A percentile compares a stretch with the other conserved stretches of the same genome.
Conservation (phyloP, 2,329 filamentous ascomycete species). For the Kalmusia sp. region DNA sequence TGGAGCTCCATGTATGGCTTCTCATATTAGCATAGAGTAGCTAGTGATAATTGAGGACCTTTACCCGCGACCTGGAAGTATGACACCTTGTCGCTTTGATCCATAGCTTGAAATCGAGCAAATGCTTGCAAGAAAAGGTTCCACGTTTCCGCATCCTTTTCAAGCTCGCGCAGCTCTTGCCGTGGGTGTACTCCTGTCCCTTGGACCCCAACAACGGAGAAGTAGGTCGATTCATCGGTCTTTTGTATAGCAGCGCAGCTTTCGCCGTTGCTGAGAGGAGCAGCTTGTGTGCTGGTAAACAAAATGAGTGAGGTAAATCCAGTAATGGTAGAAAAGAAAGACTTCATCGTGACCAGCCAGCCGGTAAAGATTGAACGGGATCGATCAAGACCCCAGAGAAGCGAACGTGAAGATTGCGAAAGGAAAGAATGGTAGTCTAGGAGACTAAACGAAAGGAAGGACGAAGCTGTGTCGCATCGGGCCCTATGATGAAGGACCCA, state of each 20-base stretch:
- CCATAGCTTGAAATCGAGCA: constrained; percentile 39
- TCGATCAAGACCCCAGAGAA: constrained; percentile 31
- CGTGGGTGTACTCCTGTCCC: constrained; percentile 37
- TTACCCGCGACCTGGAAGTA: constrained; percentile 42
- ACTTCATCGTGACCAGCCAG: constrained; percentile 36
- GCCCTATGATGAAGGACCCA: neutral
- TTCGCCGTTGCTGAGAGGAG: constrained; percentile 23
- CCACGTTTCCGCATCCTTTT: constrained; percentile 39
- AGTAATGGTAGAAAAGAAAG: constrained; percentile 28
- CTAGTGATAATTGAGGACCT: neutral
- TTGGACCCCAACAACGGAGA: constrained; percentile 42
- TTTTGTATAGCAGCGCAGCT: constrained; percentile 26
- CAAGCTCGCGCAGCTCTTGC: constrained; percentile 37
- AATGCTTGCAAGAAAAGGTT: constrained; percentile 42
- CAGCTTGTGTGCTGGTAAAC: constrained; percentile 20
- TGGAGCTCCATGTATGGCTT: constrained; percentile 42
- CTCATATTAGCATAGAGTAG: neutral
- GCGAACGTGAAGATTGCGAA: constrained; percentile 19
- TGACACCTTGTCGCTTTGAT: constrained; percentile 37
- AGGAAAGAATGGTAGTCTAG: constrained; percentile 31
- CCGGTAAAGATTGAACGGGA: constrained; percentile 34
- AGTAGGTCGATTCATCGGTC: constrained; percentile 31
- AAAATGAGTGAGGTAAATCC: constrained; percentile 27
- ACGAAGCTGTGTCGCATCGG: constrained; percentile 14
- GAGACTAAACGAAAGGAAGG: constrained; percentile 32